Conservation (phyloP, 495 filamentous ascomycete genomes). For the Penicillium coprophilum region DNA sequence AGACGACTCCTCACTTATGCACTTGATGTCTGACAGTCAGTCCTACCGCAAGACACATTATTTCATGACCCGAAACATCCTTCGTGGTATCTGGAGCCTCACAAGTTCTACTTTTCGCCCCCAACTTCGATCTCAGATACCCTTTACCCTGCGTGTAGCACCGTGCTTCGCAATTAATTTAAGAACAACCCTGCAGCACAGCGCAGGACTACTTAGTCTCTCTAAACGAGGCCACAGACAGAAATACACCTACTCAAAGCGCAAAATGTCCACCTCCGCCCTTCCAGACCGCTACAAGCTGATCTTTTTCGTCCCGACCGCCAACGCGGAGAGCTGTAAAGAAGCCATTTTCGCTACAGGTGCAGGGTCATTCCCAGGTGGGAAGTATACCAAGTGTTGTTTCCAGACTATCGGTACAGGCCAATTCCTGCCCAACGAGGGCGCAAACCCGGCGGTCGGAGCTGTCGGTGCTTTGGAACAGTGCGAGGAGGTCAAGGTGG, state of each 20-base stretch:
- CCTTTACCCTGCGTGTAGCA: background rate
- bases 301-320: slow-evolving; percentile 47
- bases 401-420: slow-evolving; percentile 42
- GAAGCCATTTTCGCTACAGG: slow-evolving; percentile 48
- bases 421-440: slow-evolving; percentile 43
- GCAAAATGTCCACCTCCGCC: slow-evolving; percentile 10
- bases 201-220: background rate
- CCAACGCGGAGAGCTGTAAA: slow-evolving; percentile 43
- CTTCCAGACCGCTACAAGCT: slow-evolving; percentile 47
- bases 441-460: slow-evolving; percentile 43
- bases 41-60: background rate
- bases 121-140: background rate
- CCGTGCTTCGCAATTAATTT: background rate
- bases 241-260: background rate
- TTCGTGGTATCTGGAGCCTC: slow-evolving; percentile 1
- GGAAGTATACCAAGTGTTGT: slow-evolving; percentile 43
- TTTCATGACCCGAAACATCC: background rate
- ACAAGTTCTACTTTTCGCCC: background rate
- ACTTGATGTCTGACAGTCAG: background rate
- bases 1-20: slow-evolving; percentile 7
- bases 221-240: background rate
- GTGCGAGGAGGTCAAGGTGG: slow-evolving; percentile 53
- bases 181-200: background rate
- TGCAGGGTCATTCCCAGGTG: slow-evolving; percentile 45
- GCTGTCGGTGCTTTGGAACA: slow-evolving; percentile 40